Percentiles rank a stretch among this genome's conserved stretches.
These are phyloP conservation scores for Thraustotheca clavata DNA, from an alignment of 352 stramenopile genomes.

Conservation along the genomic window DNA sequence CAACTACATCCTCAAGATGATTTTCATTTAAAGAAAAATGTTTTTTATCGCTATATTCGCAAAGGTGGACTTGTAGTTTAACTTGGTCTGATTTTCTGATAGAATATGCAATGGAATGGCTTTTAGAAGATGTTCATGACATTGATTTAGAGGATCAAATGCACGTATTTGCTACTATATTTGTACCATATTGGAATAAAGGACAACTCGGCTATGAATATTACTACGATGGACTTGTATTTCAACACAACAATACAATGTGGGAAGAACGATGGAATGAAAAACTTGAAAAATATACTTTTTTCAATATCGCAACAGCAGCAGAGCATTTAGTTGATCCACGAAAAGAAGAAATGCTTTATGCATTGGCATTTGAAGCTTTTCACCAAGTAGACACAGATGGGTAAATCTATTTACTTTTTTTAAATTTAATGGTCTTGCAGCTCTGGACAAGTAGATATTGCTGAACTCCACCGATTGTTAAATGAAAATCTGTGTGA, in stretches of 20 bases:
- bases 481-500: slow-evolving; percentile 15
- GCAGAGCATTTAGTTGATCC: slow-evolving; percentile 7
- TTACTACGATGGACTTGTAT: slow-evolving; percentile 45
- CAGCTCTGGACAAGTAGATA: slow-evolving; percentile 13
- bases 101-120: slow-evolving; percentile 38
- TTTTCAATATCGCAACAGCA: slow-evolving; percentile 20
- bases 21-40: slow-evolving; percentile 32
- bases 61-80: slow-evolving; percentile 16
- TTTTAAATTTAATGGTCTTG: background rate
- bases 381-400: slow-evolving; percentile 15
- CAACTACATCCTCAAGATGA: slow-evolving; percentile 23
- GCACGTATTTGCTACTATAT: slow-evolving; percentile 34
- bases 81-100: background rate
- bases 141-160: slow-evolving; percentile 37
- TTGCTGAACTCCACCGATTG: slow-evolving; percentile 5
- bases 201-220: slow-evolving; percentile 43
- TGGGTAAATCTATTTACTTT: background rate
- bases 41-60: slow-evolving; percentile 44
- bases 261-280: slow-evolving; percentile 34
- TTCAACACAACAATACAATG: slow-evolving; percentile 30
- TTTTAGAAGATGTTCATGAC: slow-evolving; percentile 34
- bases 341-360: slow-evolving; percentile 12
- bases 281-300: slow-evolving; percentile 28
- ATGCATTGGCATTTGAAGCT: slow-evolving; percentile 1
- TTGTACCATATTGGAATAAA: slow-evolving; percentile 40